phyloP scores from a whole-genome alignment of 176 grass and related monocot species.

The Dendrocalamus sinicus region DNA sequence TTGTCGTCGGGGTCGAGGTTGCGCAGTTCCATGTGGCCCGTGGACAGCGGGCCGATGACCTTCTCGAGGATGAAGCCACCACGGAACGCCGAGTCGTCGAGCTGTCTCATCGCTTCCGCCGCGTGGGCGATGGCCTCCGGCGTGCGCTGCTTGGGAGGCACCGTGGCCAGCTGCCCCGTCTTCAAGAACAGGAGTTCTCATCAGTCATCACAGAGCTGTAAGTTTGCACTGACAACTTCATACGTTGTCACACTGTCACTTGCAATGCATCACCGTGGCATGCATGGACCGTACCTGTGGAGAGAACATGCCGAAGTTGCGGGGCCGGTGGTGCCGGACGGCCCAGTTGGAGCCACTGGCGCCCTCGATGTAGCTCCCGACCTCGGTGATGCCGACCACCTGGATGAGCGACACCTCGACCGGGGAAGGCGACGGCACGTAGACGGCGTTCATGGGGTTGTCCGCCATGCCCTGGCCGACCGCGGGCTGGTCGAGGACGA shows the following conservation, averaged over 20 bases:
- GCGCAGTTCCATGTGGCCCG: slow-evolving; percentile 67
- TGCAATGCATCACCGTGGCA: slow-evolving; percentile 2
- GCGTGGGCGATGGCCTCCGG: slow-evolving; percentile 68
- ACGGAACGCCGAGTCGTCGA: slow-evolving; percentile 55
- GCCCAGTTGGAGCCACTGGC: slow-evolving; percentile 67
- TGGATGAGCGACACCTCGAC: slow-evolving; percentile 76
- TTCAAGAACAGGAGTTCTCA: slow-evolving; percentile 8
- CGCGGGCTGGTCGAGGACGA: slow-evolving; percentile 56
- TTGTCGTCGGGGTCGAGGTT: slow-evolving; percentile 72
- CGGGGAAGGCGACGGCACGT: slow-evolving; percentile 64
- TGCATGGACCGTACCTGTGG: slow-evolving; percentile 51
- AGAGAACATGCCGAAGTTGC: slow-evolving; percentile 87
- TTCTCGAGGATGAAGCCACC: slow-evolving; percentile 90
- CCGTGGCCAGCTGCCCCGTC: slow-evolving; percentile 73
- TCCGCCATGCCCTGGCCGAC: slow-evolving; percentile 83
- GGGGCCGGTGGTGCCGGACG: neutral
- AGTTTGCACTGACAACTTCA: neutral
- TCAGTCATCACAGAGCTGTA: neutral
- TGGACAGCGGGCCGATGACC: slow-evolving; percentile 72
- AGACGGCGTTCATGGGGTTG: slow-evolving; percentile 85
- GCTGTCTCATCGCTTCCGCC: slow-evolving; percentile 49
- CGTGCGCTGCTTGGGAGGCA: slow-evolving; percentile 76
- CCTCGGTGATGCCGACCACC: slow-evolving; percentile 74
- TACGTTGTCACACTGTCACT: neutral
- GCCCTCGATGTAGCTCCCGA: slow-evolving; percentile 82